These are phyloP conservation scores for Ceratobasidium sp. DNA, from an alignment of 1,284 basidiomycete species.

Conservation along the genomic window DNA sequence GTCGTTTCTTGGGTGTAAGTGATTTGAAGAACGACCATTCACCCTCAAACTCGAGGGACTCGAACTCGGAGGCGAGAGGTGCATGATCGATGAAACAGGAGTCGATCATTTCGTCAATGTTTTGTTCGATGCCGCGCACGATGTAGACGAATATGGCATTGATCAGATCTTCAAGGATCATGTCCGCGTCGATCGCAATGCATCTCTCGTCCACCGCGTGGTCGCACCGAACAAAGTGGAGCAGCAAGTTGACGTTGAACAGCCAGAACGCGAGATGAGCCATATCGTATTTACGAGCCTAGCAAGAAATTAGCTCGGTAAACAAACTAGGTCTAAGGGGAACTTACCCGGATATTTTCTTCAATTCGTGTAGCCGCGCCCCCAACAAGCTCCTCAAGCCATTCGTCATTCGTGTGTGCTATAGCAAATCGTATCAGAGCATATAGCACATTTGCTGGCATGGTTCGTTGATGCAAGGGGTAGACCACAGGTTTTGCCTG, in stretches of 20 bases:
- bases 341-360: constrained; percentile 87
- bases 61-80: constrained; percentile 81
- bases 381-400: constrained; percentile 93
- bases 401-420: constrained; percentile 84
- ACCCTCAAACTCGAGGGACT: constrained; percentile 91
- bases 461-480: constrained; percentile 70
- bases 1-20: constrained; percentile 64
- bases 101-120: constrained; percentile 90
- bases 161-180: constrained; percentile 87
- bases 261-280: constrained; percentile 94
- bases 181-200: constrained; percentile 83
- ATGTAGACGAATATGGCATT: constrained; percentile 98
- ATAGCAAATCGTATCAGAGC: constrained; percentile 90
- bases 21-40: constrained; percentile 93
- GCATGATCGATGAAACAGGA: constrained; percentile 87
- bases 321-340: constrained; percentile 13
- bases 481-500: constrained; percentile 56
- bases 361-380: constrained; percentile 94
- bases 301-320: constrained; percentile 30
- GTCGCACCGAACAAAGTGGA: constrained; percentile 92
- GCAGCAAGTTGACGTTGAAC: constrained; percentile 89
- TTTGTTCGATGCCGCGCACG: constrained; percentile 90
- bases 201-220: constrained; percentile 79
- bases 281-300: constrained; percentile 88
- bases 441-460: constrained; percentile 87